A percentile compares a stretch with the other conserved stretches of the same genome.
phyloP scores from a whole-genome alignment of 2,329 filamentous ascomycete genomes.

The Dothideomycetes sp. region DNA sequence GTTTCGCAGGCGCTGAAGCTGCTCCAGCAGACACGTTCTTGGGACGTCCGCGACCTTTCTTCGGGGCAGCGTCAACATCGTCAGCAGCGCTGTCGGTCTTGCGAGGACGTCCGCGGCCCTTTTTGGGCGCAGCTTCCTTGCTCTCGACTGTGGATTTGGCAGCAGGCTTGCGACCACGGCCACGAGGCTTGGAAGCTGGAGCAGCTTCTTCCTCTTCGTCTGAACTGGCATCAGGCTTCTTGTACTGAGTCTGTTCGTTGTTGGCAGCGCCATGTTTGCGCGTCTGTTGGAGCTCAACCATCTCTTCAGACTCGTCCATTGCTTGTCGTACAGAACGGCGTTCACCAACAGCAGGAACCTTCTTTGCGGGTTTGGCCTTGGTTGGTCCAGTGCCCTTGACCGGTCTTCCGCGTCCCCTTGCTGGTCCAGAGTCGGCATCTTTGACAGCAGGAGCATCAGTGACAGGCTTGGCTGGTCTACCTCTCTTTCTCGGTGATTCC shows the following conservation, averaged over 20 bases:
- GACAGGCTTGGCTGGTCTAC: slow-evolving; percentile 6
- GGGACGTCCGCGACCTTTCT: slow-evolving; percentile 1
- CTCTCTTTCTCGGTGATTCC: slow-evolving; percentile 7
- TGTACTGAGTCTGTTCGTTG: background rate
- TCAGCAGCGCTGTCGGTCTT: background rate
- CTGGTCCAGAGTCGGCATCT: background rate
- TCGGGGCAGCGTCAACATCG: background rate
- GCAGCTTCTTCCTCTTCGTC: background rate
- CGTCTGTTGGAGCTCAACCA: no score
- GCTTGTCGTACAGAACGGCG: background rate
- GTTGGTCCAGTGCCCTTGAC: no score
- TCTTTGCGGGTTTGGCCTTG: no score
- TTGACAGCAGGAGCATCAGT: background rate
- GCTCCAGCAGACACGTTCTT: background rate
- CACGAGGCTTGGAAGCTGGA: background rate
- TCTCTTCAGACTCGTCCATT: background rate
- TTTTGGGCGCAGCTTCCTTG: background rate
- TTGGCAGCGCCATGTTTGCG: background rate
- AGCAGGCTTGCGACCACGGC: background rate
- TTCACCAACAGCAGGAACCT: background rate
- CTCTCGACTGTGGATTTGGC: no score
- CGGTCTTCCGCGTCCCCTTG: background rate
- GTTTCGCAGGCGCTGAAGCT: background rate
- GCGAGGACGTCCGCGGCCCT: background rate
- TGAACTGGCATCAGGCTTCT: background rate